These are phyloP conservation scores for Ceratocystiopsis brevicomis DNA, from an alignment of 2,329 filamentous ascomycete genomes.

Conservation along the genomic window DNA sequence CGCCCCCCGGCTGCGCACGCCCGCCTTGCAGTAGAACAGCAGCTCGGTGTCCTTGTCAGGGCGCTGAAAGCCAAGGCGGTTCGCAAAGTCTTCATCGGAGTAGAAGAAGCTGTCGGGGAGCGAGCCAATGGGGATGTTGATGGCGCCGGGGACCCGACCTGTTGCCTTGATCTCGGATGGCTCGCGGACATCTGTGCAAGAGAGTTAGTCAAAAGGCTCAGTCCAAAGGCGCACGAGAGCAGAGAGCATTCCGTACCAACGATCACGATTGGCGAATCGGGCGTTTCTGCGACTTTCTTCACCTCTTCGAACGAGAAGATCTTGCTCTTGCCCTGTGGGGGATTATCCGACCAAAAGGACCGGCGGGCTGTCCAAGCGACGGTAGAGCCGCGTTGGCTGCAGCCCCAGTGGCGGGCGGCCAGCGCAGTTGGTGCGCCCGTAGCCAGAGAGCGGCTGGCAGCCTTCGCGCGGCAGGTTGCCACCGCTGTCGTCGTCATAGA, in stretches of 20 bases:
- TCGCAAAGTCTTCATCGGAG: slow-evolving; percentile 58
- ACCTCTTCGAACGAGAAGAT: slow-evolving; percentile 30
- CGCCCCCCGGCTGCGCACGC: slow-evolving; percentile 62
- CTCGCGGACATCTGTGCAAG: slow-evolving; percentile 46
- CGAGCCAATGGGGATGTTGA: slow-evolving; percentile 66
- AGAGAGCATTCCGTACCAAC: slow-evolving; percentile 22
- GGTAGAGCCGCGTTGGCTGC: no score
- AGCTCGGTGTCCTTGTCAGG: slow-evolving; percentile 37
- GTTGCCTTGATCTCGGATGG: slow-evolving; percentile 43
- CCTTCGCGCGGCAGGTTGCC: no score
- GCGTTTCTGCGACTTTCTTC: slow-evolving; percentile 17
- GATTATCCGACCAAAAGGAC: slow-evolving; percentile 14
- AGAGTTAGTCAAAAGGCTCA: no score
- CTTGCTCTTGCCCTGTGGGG: slow-evolving; percentile 15
- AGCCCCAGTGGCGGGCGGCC: not conserved
- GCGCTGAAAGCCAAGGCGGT: slow-evolving; percentile 59
- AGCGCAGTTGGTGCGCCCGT: not conserved
- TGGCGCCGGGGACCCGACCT: slow-evolving; percentile 58
- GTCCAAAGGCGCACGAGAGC: not conserved
- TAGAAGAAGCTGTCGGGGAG: slow-evolving; percentile 67
- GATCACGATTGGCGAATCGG: slow-evolving; percentile 20
- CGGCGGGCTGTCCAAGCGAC: slow-evolving; percentile 1
- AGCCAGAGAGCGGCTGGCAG: no score
- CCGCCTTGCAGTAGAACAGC: slow-evolving; percentile 86
- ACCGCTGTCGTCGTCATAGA: no score